Evolutionary conservation across 192 early-diverging fungal genomes (phyloP).

Genomic region (Rhizophagus sp.): DNA sequence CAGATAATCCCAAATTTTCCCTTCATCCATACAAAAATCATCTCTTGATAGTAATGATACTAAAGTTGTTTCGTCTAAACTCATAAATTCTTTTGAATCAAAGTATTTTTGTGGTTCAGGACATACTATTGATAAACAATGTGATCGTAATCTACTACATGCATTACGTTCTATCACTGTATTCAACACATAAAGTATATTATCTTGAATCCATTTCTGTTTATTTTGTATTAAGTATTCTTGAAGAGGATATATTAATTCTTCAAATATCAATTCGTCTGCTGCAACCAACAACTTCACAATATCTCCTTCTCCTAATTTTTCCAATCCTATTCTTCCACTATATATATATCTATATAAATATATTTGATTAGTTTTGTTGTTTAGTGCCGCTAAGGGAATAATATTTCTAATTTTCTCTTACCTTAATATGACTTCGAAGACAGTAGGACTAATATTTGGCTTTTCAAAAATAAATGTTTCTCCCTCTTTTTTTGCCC

Average conservation of each 20-base stretch:
- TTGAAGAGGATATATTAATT: constrained; percentile 17
- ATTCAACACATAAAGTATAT: constrained; percentile 21
- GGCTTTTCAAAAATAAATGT: constrained; percentile 27
- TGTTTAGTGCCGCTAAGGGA: too few species aligned
- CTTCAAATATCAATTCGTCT: constrained; percentile 27
- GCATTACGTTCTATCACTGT: constrained; percentile 9
- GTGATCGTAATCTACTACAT: constrained; percentile 18
- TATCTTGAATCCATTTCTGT: constrained; percentile 26
- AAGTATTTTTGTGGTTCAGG: constrained; percentile 22
- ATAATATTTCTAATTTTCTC: not conserved
- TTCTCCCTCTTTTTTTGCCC: constrained; percentile 12
- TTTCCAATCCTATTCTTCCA: constrained; percentile 2
- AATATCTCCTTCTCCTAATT: constrained; percentile 14
- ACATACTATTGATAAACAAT: constrained; percentile 30
- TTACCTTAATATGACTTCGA: constrained; percentile 20
- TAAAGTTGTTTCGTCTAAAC: constrained; percentile 25
- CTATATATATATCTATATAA: constrained; percentile 30
- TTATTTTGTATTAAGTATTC: constrained; percentile 6
- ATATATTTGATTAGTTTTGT: not conserved
- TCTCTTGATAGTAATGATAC: constrained; percentile 18
- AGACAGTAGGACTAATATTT: constrained; percentile 21
- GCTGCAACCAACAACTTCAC: constrained; percentile 17
- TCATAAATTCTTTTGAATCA: constrained; percentile 26
- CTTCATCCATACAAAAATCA: constrained; percentile 31
- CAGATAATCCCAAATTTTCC: constrained; percentile 26